Conservation (phyloP, 768 basidiomycete species). For the Tremella mesenterica region DNA sequence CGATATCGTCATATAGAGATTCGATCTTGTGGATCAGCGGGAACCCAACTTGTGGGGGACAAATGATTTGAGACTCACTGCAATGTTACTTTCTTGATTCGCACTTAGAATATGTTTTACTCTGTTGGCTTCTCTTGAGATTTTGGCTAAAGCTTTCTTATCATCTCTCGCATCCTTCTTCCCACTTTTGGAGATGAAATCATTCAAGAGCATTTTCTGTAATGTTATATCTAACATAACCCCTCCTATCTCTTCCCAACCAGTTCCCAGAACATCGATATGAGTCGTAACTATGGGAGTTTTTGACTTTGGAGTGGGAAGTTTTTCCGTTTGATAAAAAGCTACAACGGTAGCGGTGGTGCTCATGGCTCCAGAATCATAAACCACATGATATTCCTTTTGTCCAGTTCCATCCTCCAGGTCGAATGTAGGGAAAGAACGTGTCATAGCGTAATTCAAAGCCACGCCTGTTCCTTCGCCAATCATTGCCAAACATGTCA, state of each 20-base stretch:
- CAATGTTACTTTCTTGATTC: conserved; percentile 67
- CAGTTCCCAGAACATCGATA: conserved; percentile 69
- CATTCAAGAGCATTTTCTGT: conserved; percentile 66
- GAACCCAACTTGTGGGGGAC: background rate
- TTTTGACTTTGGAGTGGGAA: conserved; percentile 41
- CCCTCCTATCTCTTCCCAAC: conserved; percentile 71
- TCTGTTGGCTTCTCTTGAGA: conserved; percentile 86
- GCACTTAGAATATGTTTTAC: conserved; percentile 90
- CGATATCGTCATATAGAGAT: conserved; percentile 78
- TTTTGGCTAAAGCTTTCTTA: conserved; percentile 77
- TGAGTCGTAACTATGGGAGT: conserved; percentile 53
- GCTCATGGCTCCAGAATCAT: conserved; percentile 75
- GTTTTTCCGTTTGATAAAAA: conserved; percentile 39
- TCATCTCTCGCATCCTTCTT: conserved; percentile 57
- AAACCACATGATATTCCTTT: conserved; percentile 68
- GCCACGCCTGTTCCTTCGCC: conserved; percentile 80
- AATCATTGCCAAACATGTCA: conserved; percentile 71
- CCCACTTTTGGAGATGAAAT: conserved; percentile 55
- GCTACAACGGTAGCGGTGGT: conserved; percentile 44
- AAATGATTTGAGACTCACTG: conserved; percentile 49
- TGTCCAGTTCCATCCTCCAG: conserved; percentile 46
- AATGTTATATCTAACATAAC: conserved; percentile 75
- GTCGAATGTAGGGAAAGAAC: conserved; percentile 57
- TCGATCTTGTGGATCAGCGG: conserved; percentile 55
- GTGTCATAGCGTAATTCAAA: conserved; percentile 95